A percentile compares a stretch with the other conserved stretches of the same genome.
phyloP scores from a whole-genome alignment of 2,329 filamentous ascomycete genomes.

The Aspergillus persii region DNA sequence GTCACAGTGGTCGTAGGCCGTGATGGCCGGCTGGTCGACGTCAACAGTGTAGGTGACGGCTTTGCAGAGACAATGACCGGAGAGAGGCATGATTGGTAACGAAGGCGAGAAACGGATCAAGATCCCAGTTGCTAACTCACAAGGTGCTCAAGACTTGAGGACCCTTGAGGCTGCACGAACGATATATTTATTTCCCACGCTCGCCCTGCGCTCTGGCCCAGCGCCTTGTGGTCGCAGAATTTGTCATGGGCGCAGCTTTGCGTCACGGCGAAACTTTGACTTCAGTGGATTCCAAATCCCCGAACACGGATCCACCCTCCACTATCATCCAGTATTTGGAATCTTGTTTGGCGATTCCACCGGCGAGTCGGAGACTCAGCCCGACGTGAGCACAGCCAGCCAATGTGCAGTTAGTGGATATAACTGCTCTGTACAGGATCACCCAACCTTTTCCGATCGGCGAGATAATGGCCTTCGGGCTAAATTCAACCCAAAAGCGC shows the following conservation, averaged over 20 bases:
- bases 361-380: neutral
- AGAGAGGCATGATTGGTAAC: slow-evolving; percentile 55
- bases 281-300: neutral
- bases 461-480: neutral
- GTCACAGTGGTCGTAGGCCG: slow-evolving; percentile 70
- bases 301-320: neutral
- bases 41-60: slow-evolving; percentile 66
- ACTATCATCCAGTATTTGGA: neutral
- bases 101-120: slow-evolving; percentile 48
- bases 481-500: neutral
- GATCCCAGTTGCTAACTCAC: slow-evolving; percentile 1
- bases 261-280: neutral
- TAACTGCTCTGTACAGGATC: neutral
- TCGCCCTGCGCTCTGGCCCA: neutral
- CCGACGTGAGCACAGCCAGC: neutral
- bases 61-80: slow-evolving; percentile 70
- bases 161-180: slow-evolving; percentile 19
- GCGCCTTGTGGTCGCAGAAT: neutral
- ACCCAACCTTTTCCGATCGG: neutral
- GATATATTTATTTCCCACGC: slow-evolving; percentile 22
- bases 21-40: slow-evolving; percentile 37
- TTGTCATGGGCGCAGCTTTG: neutral
- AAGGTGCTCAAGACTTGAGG: slow-evolving; percentile 28
- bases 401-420: neutral
- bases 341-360: neutral